phyloP scores from a whole-genome alignment of 257 asterid genomes.

The Petunia secreta region DNA sequence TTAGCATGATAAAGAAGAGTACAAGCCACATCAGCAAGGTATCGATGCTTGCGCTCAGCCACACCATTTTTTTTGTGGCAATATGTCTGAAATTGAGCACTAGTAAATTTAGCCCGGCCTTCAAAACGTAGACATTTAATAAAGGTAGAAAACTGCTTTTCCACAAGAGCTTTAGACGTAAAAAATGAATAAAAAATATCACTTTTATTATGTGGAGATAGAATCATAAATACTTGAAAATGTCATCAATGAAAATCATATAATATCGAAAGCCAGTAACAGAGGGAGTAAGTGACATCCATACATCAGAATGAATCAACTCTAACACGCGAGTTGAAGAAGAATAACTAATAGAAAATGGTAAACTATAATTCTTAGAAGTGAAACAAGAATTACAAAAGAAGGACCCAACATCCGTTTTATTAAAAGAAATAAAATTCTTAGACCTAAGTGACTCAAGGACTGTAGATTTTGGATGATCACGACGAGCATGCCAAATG shows the following conservation, averaged over 20 bases:
- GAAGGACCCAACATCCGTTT: background rate
- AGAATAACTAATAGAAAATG: background rate
- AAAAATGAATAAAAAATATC: background rate
- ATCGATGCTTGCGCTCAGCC: too few relatives aligned
- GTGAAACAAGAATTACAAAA: background rate
- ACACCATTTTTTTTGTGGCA: too few relatives aligned
- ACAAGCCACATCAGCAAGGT: too few relatives aligned
- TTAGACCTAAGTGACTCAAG: background rate
- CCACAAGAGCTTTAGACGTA: background rate
- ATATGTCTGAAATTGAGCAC: too few relatives aligned
- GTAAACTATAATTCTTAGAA: background rate
- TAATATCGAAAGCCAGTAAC: background rate
- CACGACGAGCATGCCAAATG: conserved; percentile 2
- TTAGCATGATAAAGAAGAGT: background rate
- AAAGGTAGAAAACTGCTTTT: too few relatives aligned
- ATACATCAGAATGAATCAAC: background rate
- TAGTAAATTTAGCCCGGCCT: too few relatives aligned
- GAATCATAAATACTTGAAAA: background rate
- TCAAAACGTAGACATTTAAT: too few relatives aligned
- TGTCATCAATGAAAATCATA: conserved; percentile 13
- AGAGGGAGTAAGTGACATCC: background rate
- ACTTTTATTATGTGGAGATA: too few relatives aligned
- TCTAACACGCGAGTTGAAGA: too few relatives aligned
- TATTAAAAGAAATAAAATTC: background rate
- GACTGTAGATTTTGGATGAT: background rate